phyloP scores from a whole-genome alignment of 331 rosid genomes.

The Quercus phellos region DNA sequence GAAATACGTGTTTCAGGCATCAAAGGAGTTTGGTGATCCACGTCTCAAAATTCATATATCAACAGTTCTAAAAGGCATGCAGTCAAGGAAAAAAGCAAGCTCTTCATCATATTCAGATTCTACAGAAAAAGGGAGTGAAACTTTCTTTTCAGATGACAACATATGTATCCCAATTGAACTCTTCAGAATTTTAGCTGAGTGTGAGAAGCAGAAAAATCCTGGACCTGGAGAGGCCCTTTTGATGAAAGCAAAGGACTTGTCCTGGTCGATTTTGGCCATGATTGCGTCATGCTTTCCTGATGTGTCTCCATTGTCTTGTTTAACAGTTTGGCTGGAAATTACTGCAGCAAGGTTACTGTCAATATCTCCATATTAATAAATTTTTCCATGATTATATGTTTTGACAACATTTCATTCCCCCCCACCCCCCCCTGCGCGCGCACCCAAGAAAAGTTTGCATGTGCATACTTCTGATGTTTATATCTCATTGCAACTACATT shows the following conservation, averaged over 20 bases:
- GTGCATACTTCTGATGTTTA: slow-evolving; percentile 10
- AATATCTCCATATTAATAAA: slow-evolving; percentile 21
- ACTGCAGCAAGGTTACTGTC: slow-evolving; percentile 85
- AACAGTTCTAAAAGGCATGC: slow-evolving; percentile 84
- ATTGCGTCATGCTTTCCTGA: slow-evolving; percentile 91
- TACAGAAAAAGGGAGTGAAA: slow-evolving; percentile 49
- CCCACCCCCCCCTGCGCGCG: too few relatives aligned
- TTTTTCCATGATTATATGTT: slow-evolving; percentile 20
- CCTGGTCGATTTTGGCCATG: slow-evolving; percentile 95
- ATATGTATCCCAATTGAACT: slow-evolving; percentile 73
- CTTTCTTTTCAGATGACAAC: slow-evolving; percentile 54
- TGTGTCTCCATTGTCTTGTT: slow-evolving; percentile 82
- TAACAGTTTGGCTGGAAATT: slow-evolving; percentile 93
- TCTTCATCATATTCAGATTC: slow-evolving; percentile 48
- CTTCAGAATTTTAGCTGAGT: slow-evolving; percentile 79
- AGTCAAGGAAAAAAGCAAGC: slow-evolving; percentile 66
- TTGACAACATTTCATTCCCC: background rate
- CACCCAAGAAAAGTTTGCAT: too few relatives aligned
- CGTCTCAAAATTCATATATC: slow-evolving; percentile 76
- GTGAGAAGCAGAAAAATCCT: slow-evolving; percentile 72
- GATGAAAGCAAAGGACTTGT: slow-evolving; percentile 86
- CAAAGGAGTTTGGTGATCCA: slow-evolving; percentile 87
- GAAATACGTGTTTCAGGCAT: slow-evolving; percentile 57
- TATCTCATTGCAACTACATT: slow-evolving; percentile 29
- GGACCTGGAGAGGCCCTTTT: slow-evolving; percentile 90